Base-by-base conservation (phyloP, 306 rosid species). In the Abrus precatorius region DNA sequence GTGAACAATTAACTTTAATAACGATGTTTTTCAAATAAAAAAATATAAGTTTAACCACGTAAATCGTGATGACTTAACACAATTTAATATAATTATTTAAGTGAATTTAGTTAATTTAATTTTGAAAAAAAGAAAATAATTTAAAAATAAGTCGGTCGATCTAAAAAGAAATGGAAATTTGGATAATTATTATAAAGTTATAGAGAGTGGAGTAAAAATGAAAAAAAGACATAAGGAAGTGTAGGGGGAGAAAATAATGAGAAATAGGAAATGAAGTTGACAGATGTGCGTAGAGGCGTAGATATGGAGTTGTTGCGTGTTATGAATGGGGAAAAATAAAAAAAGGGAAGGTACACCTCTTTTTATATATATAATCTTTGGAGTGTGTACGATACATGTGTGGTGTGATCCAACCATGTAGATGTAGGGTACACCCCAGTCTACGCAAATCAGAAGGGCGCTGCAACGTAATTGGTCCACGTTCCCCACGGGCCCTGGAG, bases 381-480 rank as follows among this genome's bases (percentile, higher is more conserved):
- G 9, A 33, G 36, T 36, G 1, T 9, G 50, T 55, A 34, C 6
- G 8, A 20, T 56, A 7, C 68, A 12, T 28, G 44, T 74, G 69
- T 60, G 79, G 69, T 74, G 69, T 44, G 45, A 74, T 74, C 69
- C 69, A 74, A 74, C 44, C 45, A 74, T 13, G 69, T 29, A 28
- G 10, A 27, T 38, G 47, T 66, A 38, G 49, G 45, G 43, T 47
- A 5, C 49, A 61, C 54, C 13, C 10, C 6, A 7, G 29, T 49
- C 57, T 27, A 53, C 82, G 34, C 74, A 53, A 10, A 27, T 34
- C 6, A 56, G 41, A 73, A 14, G 3, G 40, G 45, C 57, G 71
- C 57, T 49, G 5, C 3, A 54, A 7, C 9, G 2, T 47, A 45
- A 87, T 86, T 80, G 89, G 88, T 3, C 70, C 81, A 64, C 86